phyloP scores from a whole-genome alignment of 1,284 basidiomycete genomes.

The Cryptococcus sp. region DNA sequence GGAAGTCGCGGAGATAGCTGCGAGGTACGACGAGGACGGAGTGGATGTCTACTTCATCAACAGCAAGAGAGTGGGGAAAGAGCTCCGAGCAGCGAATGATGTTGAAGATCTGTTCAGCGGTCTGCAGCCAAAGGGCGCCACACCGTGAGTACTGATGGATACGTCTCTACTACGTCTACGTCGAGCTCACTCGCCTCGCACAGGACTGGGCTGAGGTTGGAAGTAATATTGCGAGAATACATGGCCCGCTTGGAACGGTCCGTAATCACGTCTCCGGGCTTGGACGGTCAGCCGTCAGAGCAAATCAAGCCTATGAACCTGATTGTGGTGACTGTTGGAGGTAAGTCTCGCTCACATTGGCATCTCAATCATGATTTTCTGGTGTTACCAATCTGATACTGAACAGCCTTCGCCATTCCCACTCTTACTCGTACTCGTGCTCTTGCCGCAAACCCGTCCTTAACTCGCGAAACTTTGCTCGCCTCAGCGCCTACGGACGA shows the following conservation, averaged over 20 bases:
- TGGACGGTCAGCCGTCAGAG: conserved; percentile 12
- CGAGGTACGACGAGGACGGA: conserved; percentile 45
- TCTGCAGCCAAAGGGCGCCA: conserved; percentile 43
- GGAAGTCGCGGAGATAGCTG: conserved; percentile 45
- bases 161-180: too few species aligned
- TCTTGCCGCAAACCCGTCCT: conserved; percentile 8
- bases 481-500: conserved; percentile 40
- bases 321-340: conserved; percentile 47
- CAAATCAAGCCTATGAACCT: conserved; percentile 47
- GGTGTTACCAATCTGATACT: conserved; percentile 11
- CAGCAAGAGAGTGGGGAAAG: conserved; percentile 46
- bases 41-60: conserved; percentile 53
- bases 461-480: conserved; percentile 21
- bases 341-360: conserved; percentile 21
- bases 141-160: conserved; percentile 35
- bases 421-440: conserved; percentile 21
- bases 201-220: conserved; percentile 43
- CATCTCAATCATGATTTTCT: not conserved
- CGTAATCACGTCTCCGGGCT: conserved; percentile 14
- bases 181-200: not conserved
- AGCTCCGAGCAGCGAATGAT: conserved; percentile 36
- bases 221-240: conserved; percentile 48
- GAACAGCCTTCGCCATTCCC: conserved; percentile 36
- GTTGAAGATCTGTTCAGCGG: conserved; percentile 51
- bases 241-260: conserved; percentile 43